Evolutionary conservation across 257 asterid species (phyloP), one percentile per base, ranked within the genome.

Genomic region (Hygrophila difformis): DNA sequence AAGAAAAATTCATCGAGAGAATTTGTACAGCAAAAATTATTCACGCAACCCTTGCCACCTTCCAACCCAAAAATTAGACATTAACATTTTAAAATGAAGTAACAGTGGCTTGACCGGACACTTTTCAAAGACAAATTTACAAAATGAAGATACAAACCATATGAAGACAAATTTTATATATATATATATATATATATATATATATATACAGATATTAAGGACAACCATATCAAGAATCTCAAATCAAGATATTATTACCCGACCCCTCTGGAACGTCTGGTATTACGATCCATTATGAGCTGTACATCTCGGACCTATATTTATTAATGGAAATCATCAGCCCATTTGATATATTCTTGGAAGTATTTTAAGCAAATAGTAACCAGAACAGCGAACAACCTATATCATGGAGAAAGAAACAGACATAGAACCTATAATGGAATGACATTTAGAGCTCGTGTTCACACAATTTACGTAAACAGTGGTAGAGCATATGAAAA

Each of bases 281-380:
- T 68, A 61, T 69, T 81, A 62, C 79, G 93, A 55, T 81, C 93
- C 79, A 76, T 72, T 54, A 81, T 72, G 39, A 81, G 81, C 50
- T 71, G 77, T 28, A 81, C 93, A 60, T 81, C 93, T 69, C 87
- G 70, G 39, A 81, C 87, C 93, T 81, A 57, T 17, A 63, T 44
- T 34, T 15, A 39, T 14, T 19, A 43, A 47, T 9, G 56, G 43
- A 50, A 22, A 52, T 36, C 36, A 34, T 52, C 39, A 49, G 13
- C 12, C 53, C 12, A 47, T 19, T 18, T 26, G 6, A 35, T 12
- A 46, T 10, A 35, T 7, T 24, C 11, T 44, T 31, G 31, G 21
- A 59, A 44, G n/a, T 23, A 34, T 18, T 21, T 8, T 26, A 5
- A 13, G 18, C 18, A 13, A 11, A 2, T 31, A 52, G 21, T 28